Conservation (phyloP, 1,139 yeast genomes). For the Taiozyma onychis region DNA sequence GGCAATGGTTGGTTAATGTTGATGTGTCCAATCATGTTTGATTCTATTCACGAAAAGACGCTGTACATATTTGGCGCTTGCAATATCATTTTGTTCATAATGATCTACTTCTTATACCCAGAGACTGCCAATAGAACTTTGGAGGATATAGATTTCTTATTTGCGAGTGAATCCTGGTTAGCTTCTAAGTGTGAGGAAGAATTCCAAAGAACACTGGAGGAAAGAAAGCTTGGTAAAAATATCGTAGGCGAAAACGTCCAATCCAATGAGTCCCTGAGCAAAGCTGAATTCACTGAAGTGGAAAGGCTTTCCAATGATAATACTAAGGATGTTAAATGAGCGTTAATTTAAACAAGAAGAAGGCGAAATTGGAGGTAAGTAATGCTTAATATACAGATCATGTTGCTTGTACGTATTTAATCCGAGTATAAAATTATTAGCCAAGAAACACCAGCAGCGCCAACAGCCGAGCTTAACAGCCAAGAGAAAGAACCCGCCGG, state of each 20-base stretch:
- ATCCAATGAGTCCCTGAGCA: background rate
- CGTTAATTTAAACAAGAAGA: too few species aligned
- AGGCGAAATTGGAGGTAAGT: too few species aligned
- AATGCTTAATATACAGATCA: too few species aligned
- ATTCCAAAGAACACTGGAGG: background rate
- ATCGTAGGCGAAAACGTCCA: background rate
- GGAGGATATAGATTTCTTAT: conserved; percentile 1
- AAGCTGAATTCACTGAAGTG: background rate
- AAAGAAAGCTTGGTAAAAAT: background rate
- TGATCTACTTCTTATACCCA: background rate
- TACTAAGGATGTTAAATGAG: too few species aligned
- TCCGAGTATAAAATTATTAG: too few species aligned
- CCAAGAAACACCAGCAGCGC: too few species aligned
- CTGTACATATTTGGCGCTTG: conserved; percentile 2
- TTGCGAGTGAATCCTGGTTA: background rate
- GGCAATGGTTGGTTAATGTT: conserved; percentile 3
- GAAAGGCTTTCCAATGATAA: background rate
- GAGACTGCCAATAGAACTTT: conserved; percentile 1
- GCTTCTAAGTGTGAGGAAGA: conserved; percentile 1
- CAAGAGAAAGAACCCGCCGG: background rate
- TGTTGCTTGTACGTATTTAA: too few species aligned
- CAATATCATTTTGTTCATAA: background rate
- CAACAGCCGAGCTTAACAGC: too few species aligned
- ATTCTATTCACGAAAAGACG: conserved; percentile 2
- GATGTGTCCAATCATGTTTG: conserved; percentile 2